Conservation (phyloP, 352 stramenopile species). For the Globisporangium yorkense region DNA sequence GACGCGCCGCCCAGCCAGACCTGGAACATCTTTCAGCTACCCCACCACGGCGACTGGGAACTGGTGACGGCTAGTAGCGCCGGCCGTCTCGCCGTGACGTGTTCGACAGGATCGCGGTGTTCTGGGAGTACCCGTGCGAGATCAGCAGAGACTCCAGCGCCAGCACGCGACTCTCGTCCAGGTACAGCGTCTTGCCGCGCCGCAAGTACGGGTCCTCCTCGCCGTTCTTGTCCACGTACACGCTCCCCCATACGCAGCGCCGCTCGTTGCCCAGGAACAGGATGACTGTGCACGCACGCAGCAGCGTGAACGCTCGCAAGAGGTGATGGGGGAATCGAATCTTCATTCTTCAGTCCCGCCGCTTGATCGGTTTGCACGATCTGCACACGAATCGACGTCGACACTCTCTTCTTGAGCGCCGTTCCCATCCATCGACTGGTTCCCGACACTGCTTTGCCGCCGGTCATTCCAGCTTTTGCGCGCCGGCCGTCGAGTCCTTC, state of each 20-base stretch:
- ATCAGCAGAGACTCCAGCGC: constrained; percentile 69
- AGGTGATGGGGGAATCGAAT: no score
- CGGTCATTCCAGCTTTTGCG: constrained; percentile 3
- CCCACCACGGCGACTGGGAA: no score
- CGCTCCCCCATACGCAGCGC: constrained; percentile 74
- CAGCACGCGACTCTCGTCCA: constrained; percentile 44
- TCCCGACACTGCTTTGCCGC: no score
- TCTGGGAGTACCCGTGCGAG: constrained; percentile 67
- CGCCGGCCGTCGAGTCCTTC: neutral
- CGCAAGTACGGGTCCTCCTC: constrained; percentile 81
- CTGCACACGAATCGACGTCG: no score
- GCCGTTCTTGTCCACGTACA: constrained; percentile 84
- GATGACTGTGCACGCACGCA: constrained; percentile 77
- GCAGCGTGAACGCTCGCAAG: constrained; percentile 60
- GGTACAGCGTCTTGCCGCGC: constrained; percentile 66
- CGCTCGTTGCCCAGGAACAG: constrained; percentile 78
- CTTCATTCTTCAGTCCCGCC: no score
- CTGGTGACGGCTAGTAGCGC: constrained; percentile 45
- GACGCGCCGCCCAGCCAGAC: no score
- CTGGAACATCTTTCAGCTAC: no score
- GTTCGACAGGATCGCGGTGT: constrained; percentile 74
- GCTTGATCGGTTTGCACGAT: no score
- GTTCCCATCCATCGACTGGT: no score
- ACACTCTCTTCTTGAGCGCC: no score
- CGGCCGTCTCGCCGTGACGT: constrained; percentile 68